Evolutionary conservation across 2,329 filamentous ascomycete genomes (phyloP), one percentile per base, ranked within the genome.

Genomic region (Fusarium abutilonis): DNA sequence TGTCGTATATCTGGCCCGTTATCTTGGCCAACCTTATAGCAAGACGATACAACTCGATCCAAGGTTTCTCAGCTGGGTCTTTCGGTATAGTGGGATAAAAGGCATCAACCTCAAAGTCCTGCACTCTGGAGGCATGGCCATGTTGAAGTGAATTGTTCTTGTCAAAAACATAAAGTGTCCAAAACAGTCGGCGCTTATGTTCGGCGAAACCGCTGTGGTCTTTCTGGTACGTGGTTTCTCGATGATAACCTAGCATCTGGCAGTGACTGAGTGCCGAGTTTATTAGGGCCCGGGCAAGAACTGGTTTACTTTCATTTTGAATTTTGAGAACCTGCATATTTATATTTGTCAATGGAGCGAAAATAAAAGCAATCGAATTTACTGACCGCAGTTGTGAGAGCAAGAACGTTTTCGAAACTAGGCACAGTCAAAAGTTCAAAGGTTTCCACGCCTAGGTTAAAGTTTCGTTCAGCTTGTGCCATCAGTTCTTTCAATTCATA

Each of bases 201-300:
- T 63, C 56, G 3, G 44, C 21, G 15, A 42, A 43, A 10, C 45
- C 49, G 4, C 56, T 42, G 7, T 39, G 39, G 15, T 67, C 61
- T 9, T 53, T 62, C 1, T 64, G 42, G 19, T 64, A 53, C 0
- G 64, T 67, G 1, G 32, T 26, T n/a, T 67, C 64, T 3, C 64
- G 53, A 38, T 63, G 57, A 9, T 67, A 67, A 1, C 60, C 64
- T 8, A 67, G 42, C 57, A 67, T 67, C 15, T 64, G 64, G 3
- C 64, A 67, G 6, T 67, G 64, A 4, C 51, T 60, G 1, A 55
- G 52, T 4, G 48, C 64, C 5, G 57, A 44, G 1, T 60, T 49
- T 10, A 63, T 34, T 9, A 67, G 44, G 10, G 60, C 53, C 13
- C 60, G 52, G 2, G 39, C 43, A 1, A 67, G 40, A 5, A 67